Conservation (phyloP, 148 eudicot species). For the Silene latifolia region DNA sequence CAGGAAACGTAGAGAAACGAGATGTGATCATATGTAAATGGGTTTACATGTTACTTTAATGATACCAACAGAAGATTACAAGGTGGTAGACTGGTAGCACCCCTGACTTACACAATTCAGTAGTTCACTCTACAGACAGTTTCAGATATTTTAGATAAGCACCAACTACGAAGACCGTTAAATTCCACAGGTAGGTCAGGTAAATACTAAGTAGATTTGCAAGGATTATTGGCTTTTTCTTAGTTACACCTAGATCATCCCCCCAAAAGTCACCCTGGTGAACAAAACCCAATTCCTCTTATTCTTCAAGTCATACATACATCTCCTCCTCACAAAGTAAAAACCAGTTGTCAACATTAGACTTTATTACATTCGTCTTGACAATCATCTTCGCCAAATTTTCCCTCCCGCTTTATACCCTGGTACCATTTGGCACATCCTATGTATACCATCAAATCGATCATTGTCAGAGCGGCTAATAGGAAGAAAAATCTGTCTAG, state of each 20-base stretch:
- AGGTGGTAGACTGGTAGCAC: conserved; percentile 9
- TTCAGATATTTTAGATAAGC: conserved; percentile 7
- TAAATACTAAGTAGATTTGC: conserved; percentile 8
- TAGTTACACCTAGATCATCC: background rate
- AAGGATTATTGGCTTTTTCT: conserved; percentile 10
- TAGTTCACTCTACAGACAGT: conserved; percentile 12
- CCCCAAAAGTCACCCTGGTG: conserved; percentile 6
- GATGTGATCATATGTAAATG: background rate
- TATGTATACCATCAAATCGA: conserved; percentile 57
- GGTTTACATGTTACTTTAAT: background rate
- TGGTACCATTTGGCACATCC: conserved; percentile 71
- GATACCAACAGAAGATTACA: background rate
- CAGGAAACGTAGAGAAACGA: background rate
- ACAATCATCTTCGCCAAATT: conserved; percentile 25
- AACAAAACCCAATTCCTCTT: conserved; percentile 6
- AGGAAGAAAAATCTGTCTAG: conserved; percentile 79
- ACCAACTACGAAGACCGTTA: conserved; percentile 10
- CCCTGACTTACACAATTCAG: conserved; percentile 18
- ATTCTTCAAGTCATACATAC: conserved; percentile 17
- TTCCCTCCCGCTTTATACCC: conserved; percentile 52
- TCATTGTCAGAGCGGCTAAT: conserved; percentile 54
- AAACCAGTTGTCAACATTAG: conserved; percentile 12
- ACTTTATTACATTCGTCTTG: conserved; percentile 29
- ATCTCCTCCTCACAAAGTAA: background rate
- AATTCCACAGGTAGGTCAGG: conserved; percentile 5